phyloP scores from a whole-genome alignment of 352 stramenopile species.

The Phytophthora pini region DNA sequence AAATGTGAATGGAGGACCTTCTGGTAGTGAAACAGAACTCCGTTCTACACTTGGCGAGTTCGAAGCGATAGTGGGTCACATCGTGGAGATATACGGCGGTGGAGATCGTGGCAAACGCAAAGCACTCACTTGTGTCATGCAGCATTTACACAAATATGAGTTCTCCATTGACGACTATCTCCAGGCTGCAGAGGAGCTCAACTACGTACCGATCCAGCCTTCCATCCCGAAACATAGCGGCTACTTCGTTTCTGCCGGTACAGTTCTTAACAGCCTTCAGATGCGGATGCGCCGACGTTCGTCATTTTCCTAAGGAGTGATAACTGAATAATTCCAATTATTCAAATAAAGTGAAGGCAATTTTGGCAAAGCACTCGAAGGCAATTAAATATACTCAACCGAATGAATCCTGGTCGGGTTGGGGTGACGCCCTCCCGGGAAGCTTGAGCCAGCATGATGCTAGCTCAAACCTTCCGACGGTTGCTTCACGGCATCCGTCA shows the following conservation, averaged over 20 bases:
- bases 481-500: too few species aligned
- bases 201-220: conserved; percentile 19
- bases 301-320: conserved; percentile 43
- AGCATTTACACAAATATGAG: conserved; percentile 84
- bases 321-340: too few species aligned
- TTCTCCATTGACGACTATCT: conserved; percentile 83
- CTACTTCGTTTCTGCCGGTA: conserved; percentile 13
- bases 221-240: conserved; percentile 7
- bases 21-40: conserved; percentile 42
- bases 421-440: too few species aligned
- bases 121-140: conserved; percentile 73
- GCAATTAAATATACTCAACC: too few species aligned
- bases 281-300: conserved; percentile 63
- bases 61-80: conserved; percentile 53
- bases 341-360: too few species aligned
- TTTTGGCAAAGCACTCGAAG: too few species aligned
- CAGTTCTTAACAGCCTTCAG: conserved; percentile 62
- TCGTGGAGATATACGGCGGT: conserved; percentile 74
- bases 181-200: conserved; percentile 62
- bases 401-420: too few species aligned
- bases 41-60: conserved; percentile 61
- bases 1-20: conserved; percentile 1
- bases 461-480: too few species aligned
- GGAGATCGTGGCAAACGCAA: conserved; percentile 78
- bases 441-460: too few species aligned